Base-by-base conservation (phyloP, 257 asterid genomes). In the Mitragyna speciosa region DNA sequence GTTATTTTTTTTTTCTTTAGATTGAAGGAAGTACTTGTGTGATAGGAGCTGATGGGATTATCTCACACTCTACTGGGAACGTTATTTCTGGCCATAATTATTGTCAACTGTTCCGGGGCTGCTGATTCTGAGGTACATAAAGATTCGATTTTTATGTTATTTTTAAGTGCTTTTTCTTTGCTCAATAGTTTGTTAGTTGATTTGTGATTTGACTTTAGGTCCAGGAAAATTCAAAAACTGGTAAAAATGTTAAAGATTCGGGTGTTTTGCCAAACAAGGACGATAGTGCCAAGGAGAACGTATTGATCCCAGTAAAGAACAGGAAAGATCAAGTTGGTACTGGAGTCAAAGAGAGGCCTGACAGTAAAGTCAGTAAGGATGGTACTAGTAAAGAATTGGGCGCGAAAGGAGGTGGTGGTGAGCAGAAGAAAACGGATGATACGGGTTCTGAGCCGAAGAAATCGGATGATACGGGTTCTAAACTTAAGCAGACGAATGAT, bases 41-140 rank as follows among this genome's bases (percentile, higher is more conserved):
- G 24, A 58, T 10, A 72, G 33, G 79, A 52, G 83, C 92, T 89
- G 98, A 94, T 91, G 98, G 84, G 77, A 85, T 77, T 84, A 10
- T 63, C 26, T 69, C 78, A 15, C 75, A 70, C 85, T 26, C 75
- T 88, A 79, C 30, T 78, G 87, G 75, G 81, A 76, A 73, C 85
- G 77, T 64, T 83, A 43, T 65, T 87, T 82, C 24, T 91, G 33
- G 82, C 90, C 47, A 41, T 92, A 19, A 73, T 87, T 74, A 28
- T 82, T 78, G 48, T 83, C 77, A 71, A 39, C 76, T 83, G 73
- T 72, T 87, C 75, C 63, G 66, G 78, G 4, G 64, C 28, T 22
- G 89, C 88, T 78, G 93, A 89, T 83, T 80, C 84, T 33, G 78
- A 90, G 98, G 98, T 94, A 89, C 22, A 54, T 49, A 47, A 64